Conservation (phyloP, 306 rosid genomes). For the Cucumis cinereus region DNA sequence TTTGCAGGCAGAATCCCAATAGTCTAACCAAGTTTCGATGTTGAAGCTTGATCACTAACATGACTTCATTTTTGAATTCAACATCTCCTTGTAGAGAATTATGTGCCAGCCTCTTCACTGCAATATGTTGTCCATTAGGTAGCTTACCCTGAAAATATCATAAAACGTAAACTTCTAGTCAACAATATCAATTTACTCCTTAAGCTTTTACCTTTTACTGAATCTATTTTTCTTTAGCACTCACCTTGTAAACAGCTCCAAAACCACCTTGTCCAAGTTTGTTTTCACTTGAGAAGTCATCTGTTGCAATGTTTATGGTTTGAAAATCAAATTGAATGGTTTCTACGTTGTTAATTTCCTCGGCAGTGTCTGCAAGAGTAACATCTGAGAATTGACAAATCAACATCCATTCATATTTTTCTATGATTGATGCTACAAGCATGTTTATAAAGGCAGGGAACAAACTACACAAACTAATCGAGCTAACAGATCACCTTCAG, state of each 20-base stretch:
- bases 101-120: not conserved
- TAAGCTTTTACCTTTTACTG: too few species aligned
- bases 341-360: not conserved
- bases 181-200: too few species aligned
- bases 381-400: not conserved
- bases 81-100: not conserved
- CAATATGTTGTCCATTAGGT: not conserved
- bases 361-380: not conserved
- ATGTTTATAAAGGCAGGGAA: not conserved
- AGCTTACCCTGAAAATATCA: not conserved
- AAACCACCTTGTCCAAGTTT: not conserved
- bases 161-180: too few species aligned
- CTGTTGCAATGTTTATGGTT: conserved; percentile 32
- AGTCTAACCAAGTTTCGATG: conserved; percentile 53
- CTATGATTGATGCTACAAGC: not conserved
- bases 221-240: too few species aligned
- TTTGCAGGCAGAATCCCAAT: conserved; percentile 41
- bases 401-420: not conserved
- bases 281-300: conserved; percentile 29
- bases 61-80: not conserved
- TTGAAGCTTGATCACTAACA: conserved; percentile 16
- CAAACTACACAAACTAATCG: not conserved
- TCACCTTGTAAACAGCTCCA: not conserved
- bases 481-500: not conserved
- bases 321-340: conserved; percentile 1